Percentiles rank a stretch among this genome's conserved stretches.
Conservation (phyloP, 2,329 filamentous ascomycete genomes). For the Cladorrhinum sp. region DNA sequence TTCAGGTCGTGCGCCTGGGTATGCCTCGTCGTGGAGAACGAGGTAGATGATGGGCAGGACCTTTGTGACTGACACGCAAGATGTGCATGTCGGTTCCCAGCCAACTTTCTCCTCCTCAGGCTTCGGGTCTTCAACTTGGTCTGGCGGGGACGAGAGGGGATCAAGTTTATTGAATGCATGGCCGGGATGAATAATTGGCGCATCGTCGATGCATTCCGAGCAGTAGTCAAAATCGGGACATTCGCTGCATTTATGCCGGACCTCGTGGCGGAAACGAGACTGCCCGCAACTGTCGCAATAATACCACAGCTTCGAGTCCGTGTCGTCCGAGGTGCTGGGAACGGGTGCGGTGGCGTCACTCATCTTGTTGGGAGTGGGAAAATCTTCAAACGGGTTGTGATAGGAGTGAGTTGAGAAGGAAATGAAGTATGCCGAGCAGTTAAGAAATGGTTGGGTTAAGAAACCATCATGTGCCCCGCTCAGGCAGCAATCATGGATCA, state of each 20-base stretch:
- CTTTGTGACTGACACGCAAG: conserved; percentile 1
- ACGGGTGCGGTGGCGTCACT: too few relatives aligned
- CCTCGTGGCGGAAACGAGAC: neutral
- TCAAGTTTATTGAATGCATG: conserved; percentile 2
- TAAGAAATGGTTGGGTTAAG: too few relatives aligned
- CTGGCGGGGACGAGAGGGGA: neutral
- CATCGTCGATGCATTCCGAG: conserved; percentile 3
- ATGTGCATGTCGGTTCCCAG: neutral
- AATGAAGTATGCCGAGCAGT: too few relatives aligned
- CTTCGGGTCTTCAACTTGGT: neutral
- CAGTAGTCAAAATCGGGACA: conserved; percentile 16
- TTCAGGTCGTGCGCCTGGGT: neutral
- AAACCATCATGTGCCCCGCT: too few relatives aligned
- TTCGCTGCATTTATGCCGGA: neutral
- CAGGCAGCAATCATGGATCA: too few relatives aligned
- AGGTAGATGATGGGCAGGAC: neutral
- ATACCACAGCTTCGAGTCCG: too few relatives aligned
- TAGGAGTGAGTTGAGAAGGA: too few relatives aligned
- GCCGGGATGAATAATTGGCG: conserved; percentile 9
- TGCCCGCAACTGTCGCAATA: conserved; percentile 1
- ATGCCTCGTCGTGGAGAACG: neutral
- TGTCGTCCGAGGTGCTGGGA: too few relatives aligned
- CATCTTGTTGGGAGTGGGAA: too few relatives aligned
- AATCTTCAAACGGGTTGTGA: too few relatives aligned
- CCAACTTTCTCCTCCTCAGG: neutral